phyloP scores from a whole-genome alignment of 371 early-diverging fungal genomes.

The Lichtheimia ornata region DNA sequence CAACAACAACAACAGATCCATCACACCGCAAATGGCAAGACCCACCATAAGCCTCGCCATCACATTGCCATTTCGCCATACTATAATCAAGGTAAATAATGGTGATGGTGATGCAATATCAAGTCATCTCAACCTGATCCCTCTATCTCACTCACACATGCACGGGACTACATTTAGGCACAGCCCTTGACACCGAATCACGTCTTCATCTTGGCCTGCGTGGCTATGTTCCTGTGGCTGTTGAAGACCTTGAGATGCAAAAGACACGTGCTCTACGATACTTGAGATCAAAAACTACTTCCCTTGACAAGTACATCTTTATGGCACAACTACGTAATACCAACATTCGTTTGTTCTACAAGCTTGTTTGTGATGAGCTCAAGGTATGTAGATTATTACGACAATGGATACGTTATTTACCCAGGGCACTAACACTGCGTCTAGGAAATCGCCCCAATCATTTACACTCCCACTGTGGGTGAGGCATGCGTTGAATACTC shows the following conservation, averaged over 20 bases:
- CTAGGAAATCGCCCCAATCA: slow-evolving; percentile 75
- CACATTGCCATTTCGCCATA: slow-evolving; percentile 22
- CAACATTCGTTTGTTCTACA: slow-evolving; percentile 80
- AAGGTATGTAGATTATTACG: slow-evolving; percentile 48
- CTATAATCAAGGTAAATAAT: slow-evolving; percentile 22
- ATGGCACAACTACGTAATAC: slow-evolving; percentile 79
- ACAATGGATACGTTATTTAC: not conserved
- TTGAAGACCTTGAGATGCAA: slow-evolving; percentile 74
- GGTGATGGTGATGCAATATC: no score
- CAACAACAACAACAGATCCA: slow-evolving; percentile 7
- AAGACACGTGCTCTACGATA: slow-evolving; percentile 71
- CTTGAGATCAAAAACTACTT: slow-evolving; percentile 61
- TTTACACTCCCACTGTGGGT: slow-evolving; percentile 94
- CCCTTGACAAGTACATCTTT: slow-evolving; percentile 82
- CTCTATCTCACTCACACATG: no score
- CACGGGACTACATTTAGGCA: slow-evolving; percentile 11
- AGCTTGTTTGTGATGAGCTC: slow-evolving; percentile 71
- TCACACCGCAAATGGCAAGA: not conserved
- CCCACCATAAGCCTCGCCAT: not conserved
- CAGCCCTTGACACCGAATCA: slow-evolving; percentile 9
- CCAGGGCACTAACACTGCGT: slow-evolving; percentile 1
- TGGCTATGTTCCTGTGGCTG: slow-evolving; percentile 72
- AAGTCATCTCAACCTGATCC: not conserved
- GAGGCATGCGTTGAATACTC: slow-evolving; percentile 89
- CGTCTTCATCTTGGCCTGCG: slow-evolving; percentile 41